phyloP scores from a whole-genome alignment of 768 basidiomycete genomes.

The Naganishia vaughanmartiniae region DNA sequence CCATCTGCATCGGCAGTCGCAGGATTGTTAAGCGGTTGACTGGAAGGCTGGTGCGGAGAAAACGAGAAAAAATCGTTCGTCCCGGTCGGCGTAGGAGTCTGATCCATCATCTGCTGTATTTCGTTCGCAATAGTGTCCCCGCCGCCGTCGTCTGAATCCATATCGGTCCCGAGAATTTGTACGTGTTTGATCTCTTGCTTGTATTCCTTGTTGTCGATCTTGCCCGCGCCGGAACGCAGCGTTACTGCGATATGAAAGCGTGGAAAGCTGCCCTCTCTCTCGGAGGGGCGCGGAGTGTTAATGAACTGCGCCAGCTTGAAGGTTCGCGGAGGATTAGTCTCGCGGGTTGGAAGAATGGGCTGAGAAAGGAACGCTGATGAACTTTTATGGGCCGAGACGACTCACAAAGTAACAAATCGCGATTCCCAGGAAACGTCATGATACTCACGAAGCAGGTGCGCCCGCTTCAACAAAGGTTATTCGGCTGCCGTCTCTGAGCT shows the following conservation, averaged over 20 bases:
- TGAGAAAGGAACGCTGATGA: not conserved
- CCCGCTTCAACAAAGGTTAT: too few species aligned
- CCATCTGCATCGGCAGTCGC: not conserved
- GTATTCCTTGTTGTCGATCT: not conserved
- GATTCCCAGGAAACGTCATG: too few species aligned
- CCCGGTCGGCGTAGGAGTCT: conserved; percentile 21
- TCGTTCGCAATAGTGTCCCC: not conserved
- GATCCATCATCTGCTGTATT: conserved; percentile 25
- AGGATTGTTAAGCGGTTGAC: not conserved
- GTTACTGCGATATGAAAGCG: not conserved
- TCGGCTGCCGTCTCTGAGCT: too few species aligned
- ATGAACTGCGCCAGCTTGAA: conserved; percentile 21
- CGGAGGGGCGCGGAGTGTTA: not conserved
- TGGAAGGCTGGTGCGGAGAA: not conserved
- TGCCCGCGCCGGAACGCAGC: not conserved
- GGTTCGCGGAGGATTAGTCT: not conserved
- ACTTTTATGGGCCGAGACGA: too few species aligned
- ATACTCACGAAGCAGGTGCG: too few species aligned
- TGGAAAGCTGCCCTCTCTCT: conserved; percentile 6
- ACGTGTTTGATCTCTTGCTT: not conserved
- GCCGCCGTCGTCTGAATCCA: not conserved
- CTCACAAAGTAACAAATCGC: too few species aligned
- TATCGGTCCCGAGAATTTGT: not conserved
- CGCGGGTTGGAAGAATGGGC: not conserved
- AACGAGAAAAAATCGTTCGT: conserved; percentile 17